phyloP scores from a whole-genome alignment of 192 early-diverging fungal species.

The Backusella liffmaniae region DNA sequence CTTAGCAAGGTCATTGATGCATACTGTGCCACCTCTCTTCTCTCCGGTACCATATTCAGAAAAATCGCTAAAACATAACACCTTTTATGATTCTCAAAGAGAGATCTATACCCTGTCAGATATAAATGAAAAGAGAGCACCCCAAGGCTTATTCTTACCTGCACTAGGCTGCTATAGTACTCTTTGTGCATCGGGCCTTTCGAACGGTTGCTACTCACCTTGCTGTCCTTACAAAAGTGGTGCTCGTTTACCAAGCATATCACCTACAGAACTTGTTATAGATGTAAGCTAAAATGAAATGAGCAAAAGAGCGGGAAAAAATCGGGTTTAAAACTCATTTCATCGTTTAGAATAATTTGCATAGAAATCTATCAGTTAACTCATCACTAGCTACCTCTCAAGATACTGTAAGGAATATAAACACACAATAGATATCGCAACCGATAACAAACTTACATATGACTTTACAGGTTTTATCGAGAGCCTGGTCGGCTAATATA shows the following conservation, averaged over 20 bases:
- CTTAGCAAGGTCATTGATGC: constrained; percentile 23
- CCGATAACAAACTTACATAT: neutral
- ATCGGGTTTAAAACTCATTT: neutral
- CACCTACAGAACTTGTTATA: neutral
- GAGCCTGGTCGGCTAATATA: constrained; percentile 73
- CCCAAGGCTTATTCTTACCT: constrained; percentile 25
- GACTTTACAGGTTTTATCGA: constrained; percentile 18
- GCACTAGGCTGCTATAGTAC: constrained; percentile 21
- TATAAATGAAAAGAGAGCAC: neutral
- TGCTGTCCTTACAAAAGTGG: constrained; percentile 25
- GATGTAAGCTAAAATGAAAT: neutral
- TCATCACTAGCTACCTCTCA: constrained; percentile 27
- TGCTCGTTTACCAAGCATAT: neutral
- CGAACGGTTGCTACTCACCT: constrained; percentile 22
- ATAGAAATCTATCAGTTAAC: constrained; percentile 28
- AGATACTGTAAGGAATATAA: constrained; percentile 19
- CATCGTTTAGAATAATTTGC: neutral
- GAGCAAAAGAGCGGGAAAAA: neutral
- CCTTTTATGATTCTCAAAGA: constrained; percentile 24
- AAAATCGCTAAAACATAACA: constrained; percentile 25
- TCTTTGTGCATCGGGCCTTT: neutral
- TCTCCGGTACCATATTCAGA: constrained; percentile 27
- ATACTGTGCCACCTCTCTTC: constrained; percentile 26
- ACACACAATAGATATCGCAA: neutral
- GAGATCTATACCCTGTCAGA: constrained; percentile 32